Evolutionary conservation across 768 basidiomycete genomes (phyloP).

Genomic region (Termitomyces sp.): DNA sequence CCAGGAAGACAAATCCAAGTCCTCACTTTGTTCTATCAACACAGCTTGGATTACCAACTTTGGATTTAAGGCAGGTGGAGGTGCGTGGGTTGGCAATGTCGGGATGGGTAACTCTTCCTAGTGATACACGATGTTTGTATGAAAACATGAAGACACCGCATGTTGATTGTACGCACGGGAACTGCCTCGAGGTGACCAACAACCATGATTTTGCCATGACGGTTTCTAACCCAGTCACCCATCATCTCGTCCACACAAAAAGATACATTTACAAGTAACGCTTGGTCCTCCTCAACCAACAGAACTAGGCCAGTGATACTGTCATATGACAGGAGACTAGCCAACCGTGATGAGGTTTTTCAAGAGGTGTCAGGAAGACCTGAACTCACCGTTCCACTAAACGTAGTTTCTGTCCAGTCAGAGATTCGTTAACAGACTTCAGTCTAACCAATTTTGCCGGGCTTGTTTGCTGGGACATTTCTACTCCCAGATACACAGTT

Average conservation of each 20-base stretch:
- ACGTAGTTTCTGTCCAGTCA: constrained; percentile 51
- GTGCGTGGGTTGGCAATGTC: constrained; percentile 34
- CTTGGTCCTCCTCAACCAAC: constrained; percentile 46
- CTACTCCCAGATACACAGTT: neutral
- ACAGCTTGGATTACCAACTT: constrained; percentile 52
- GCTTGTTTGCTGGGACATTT: constrained; percentile 49
- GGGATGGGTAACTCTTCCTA: constrained; percentile 37
- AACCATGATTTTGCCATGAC: constrained; percentile 45
- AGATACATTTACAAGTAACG: constrained; percentile 53
- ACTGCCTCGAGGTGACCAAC: constrained; percentile 54
- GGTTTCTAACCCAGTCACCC: constrained; percentile 49
- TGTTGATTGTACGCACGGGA: constrained; percentile 6
- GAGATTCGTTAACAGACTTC: constrained; percentile 30
- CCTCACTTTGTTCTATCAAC: constrained; percentile 40
- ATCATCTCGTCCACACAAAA: constrained; percentile 43
- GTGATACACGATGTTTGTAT: neutral
- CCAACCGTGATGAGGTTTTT: neutral
- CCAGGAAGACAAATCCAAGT: constrained; percentile 48
- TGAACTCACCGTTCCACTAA: constrained; percentile 53
- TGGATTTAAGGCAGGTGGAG: constrained; percentile 37
- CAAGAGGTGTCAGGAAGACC: neutral
- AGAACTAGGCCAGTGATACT: constrained; percentile 39
- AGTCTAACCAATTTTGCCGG: constrained; percentile 42
- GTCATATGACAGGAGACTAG: constrained; percentile 59
- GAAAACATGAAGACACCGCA: constrained; percentile 7